Percentiles rank a stretch among this genome's conserved stretches.
These are phyloP conservation scores for Striga hermonthica DNA, from an alignment of 305 asterid species.

Conservation along the genomic window DNA sequence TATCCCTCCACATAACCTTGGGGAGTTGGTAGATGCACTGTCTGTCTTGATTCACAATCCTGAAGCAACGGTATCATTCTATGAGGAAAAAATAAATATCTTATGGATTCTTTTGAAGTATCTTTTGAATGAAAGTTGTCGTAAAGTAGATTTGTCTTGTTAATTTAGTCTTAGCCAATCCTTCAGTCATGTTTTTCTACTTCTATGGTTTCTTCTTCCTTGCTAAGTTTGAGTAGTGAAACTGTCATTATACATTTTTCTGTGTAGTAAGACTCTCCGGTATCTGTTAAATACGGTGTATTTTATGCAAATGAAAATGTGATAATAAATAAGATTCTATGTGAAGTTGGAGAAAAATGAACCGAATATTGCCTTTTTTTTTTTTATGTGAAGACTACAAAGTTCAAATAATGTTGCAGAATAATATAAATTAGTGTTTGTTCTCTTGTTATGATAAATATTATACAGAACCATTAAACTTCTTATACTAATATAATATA, in stretches of 20 bases:
- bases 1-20: conserved; percentile 98
- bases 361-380: not conserved
- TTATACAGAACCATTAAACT: conserved; percentile 4
- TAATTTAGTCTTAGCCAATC: not conserved
- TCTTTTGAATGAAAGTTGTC: conserved; percentile 19
- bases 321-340: conserved; percentile 12
- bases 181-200: conserved; percentile 18
- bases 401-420: not conserved
- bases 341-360: not conserved
- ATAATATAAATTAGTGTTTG: conserved; percentile 5
- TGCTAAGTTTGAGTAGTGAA: not conserved
- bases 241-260: not conserved
- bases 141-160: conserved; percentile 23
- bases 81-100: conserved; percentile 27
- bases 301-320: conserved; percentile 20
- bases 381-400: not conserved
- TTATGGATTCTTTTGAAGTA: conserved; percentile 9
- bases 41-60: conserved; percentile 89
- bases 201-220: conserved; percentile 10
- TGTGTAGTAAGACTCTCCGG: conserved; percentile 1
- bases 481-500: conserved; percentile 9
- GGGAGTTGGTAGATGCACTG: conserved; percentile 93
- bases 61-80: conserved; percentile 77
- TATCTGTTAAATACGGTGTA: conserved; percentile 4
- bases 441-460: not conserved